Conservation (phyloP, 768 basidiomycete genomes). For the Daedalea quercina region DNA sequence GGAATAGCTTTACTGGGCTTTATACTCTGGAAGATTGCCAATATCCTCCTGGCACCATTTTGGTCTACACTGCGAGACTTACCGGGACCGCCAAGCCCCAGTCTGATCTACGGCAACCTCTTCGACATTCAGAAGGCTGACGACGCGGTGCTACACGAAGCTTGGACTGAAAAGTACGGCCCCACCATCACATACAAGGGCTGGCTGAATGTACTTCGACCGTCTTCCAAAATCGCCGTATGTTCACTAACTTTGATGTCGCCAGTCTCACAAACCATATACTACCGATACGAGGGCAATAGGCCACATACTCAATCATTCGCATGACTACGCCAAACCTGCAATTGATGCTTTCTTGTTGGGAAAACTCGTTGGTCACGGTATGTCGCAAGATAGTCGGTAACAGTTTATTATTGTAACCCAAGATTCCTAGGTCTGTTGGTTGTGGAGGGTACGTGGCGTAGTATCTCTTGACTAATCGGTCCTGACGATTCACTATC, state of each 20-base stretch:
- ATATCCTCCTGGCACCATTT: neutral
- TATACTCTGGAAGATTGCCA: neutral
- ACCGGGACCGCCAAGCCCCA: slow-evolving; percentile 42
- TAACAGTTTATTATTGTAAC: too few species aligned
- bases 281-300: neutral
- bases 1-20: neutral
- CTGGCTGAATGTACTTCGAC: neutral
- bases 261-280: neutral
- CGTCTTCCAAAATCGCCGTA: neutral
- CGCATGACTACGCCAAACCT: neutral
- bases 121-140: slow-evolving; percentile 36
- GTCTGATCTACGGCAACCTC: slow-evolving; percentile 43
- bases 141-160: slow-evolving; percentile 18
- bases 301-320: neutral
- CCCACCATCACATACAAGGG: neutral
- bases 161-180: slow-evolving; percentile 1
- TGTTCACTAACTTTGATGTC: neutral
- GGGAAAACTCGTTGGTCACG: neutral
- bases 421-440: too few species aligned
- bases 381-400: neutral
- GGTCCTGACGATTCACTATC: too few species aligned
- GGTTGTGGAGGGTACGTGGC: too few species aligned
- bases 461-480: too few species aligned
- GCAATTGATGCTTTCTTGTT: neutral
- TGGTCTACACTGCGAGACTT: slow-evolving; percentile 38